These are phyloP conservation scores for Ambrosiella beaveri DNA, from an alignment of 2,329 filamentous ascomycete species.

Conservation along the genomic window DNA sequence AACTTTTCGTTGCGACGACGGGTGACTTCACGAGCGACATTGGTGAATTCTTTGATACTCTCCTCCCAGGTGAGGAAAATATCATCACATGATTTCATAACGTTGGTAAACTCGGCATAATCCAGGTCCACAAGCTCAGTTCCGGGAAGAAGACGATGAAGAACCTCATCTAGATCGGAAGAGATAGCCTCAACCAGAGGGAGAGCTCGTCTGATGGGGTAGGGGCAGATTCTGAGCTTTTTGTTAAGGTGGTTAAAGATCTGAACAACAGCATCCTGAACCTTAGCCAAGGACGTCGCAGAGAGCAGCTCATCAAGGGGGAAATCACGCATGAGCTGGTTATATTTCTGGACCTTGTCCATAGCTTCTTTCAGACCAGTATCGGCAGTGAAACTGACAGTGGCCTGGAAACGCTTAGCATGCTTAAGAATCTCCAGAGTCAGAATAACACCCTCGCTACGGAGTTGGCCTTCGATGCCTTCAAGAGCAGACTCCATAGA, in stretches of 20 bases:
- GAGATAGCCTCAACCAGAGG: constrained; percentile 96
- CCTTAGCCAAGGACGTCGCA: constrained; percentile 72
- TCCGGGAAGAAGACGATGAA: constrained; percentile 74
- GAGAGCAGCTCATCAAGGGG: constrained; percentile 88
- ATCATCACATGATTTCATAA: constrained; percentile 68
- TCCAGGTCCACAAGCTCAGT: constrained; percentile 81
- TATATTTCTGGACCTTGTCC: constrained; percentile 95
- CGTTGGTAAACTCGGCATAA: constrained; percentile 70
- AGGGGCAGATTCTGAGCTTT: constrained; percentile 90
- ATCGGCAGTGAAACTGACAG: constrained; percentile 89
- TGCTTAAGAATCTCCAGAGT: constrained; percentile 92
- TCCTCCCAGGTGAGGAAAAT: constrained; percentile 94
- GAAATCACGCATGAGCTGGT: constrained; percentile 96
- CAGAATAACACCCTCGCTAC: constrained; percentile 72
- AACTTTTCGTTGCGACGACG: constrained; percentile 91
- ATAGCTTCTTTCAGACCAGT: constrained; percentile 91
- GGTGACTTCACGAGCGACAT: constrained; percentile 88
- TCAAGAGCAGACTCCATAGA: constrained; percentile 91
- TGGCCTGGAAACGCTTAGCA: constrained; percentile 94
- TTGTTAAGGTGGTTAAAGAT: constrained; percentile 96
- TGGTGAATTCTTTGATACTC: constrained; percentile 92
- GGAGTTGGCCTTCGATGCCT: constrained; percentile 74
- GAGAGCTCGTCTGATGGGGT: constrained; percentile 78
- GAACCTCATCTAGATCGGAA: constrained; percentile 68
- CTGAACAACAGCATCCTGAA: constrained; percentile 71